Evolutionary conservation across 306 rosid species (phyloP).

Genomic region (Lablab purpureus): DNA sequence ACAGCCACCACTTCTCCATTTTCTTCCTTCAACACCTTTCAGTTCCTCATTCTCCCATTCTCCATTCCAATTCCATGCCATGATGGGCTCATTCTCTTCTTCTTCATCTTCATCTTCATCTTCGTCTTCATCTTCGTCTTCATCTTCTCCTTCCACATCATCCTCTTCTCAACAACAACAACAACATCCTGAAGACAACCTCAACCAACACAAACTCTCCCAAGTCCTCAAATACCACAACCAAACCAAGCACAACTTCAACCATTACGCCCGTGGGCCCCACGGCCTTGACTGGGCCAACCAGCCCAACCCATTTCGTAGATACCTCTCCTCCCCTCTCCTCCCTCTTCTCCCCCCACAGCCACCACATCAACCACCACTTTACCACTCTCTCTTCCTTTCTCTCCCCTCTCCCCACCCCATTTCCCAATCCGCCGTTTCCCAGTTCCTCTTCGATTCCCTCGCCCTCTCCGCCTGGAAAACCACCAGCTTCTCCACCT

Average conservation of each 20-base stretch:
- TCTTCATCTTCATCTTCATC: constrained; percentile 52
- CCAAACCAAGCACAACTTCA: constrained; percentile 82
- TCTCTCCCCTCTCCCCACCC: constrained; percentile 78
- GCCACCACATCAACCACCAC: constrained; percentile 3
- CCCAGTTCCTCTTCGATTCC: constrained; percentile 79
- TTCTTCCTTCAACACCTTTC: constrained; percentile 55
- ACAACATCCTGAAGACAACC: constrained; percentile 32
- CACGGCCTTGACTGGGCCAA: constrained; percentile 96
- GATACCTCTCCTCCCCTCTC: constrained; percentile 72
- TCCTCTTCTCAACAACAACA: constrained; percentile 23
- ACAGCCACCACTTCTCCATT: constrained; percentile 44
- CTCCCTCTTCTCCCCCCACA: constrained; percentile 66
- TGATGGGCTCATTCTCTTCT: constrained; percentile 66
- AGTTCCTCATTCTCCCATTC: background rate
- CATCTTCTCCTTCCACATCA: constrained; percentile 47
- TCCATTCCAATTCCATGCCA: constrained; percentile 43
- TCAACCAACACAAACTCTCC: constrained; percentile 55
- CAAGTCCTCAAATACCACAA: constrained; percentile 74
- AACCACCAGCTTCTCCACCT: constrained; percentile 65
- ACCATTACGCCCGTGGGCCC: constrained; percentile 81
- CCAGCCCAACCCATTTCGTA: constrained; percentile 97
- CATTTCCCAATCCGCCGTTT: constrained; percentile 71
- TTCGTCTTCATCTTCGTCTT: constrained; percentile 50
- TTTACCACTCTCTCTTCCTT: constrained; percentile 67
- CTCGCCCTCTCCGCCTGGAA: constrained; percentile 96